These are phyloP conservation scores for Plasmopara muralis DNA, from an alignment of 352 stramenopile species.

Conservation along the genomic window DNA sequence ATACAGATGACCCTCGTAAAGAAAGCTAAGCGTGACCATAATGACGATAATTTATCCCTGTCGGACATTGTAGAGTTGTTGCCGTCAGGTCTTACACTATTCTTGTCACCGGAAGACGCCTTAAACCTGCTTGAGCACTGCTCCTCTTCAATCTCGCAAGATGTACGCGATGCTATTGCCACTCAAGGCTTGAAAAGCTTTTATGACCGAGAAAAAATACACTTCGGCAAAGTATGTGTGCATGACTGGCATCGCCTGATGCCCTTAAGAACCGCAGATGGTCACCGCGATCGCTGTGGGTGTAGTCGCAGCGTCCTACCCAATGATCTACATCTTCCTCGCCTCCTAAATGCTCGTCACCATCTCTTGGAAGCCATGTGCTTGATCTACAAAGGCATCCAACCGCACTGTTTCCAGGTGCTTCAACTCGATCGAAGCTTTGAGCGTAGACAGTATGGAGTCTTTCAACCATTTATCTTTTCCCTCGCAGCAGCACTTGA, in stretches of 20 bases:
- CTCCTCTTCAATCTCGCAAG: constrained; percentile 13
- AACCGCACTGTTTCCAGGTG: constrained; percentile 21
- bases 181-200: constrained; percentile 21
- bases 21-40: background rate
- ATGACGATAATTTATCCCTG: background rate
- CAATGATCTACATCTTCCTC: constrained; percentile 12
- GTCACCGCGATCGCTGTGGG: constrained; percentile 3
- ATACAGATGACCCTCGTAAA: background rate
- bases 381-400: constrained; percentile 19
- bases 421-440: constrained; percentile 26
- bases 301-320: constrained; percentile 1
- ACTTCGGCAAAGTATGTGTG: constrained; percentile 19
- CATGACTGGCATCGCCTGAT: constrained; percentile 18
- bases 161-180: constrained; percentile 19
- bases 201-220: constrained; percentile 12
- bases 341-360: constrained; percentile 13
- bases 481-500: constrained; percentile 13
- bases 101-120: constrained; percentile 19
- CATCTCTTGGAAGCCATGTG: constrained; percentile 26
- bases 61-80: constrained; percentile 19
- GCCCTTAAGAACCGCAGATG: constrained; percentile 4
- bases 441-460: constrained; percentile 21
- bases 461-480: constrained; percentile 16
- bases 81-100: constrained; percentile 9
- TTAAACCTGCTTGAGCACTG: constrained; percentile 14